Evolutionary conservation across 306 rosid genomes (phyloP).

Genomic region (Cicer pinnatifidum): DNA sequence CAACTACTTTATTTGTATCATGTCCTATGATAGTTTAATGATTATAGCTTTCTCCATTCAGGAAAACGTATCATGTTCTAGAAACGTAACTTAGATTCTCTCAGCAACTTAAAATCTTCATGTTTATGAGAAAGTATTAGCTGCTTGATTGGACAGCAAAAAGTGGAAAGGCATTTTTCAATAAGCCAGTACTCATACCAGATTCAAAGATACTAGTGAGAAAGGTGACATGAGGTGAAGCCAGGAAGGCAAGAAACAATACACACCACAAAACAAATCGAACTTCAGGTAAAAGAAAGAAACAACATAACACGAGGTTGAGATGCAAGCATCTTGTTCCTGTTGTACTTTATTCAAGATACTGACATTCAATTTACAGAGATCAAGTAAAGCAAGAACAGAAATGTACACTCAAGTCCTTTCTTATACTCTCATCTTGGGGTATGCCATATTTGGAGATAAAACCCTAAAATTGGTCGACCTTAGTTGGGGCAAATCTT

Average conservation of each 20-base stretch:
- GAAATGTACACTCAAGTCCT: constrained; percentile 5
- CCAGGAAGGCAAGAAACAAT: not conserved
- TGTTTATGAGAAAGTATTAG: not conserved
- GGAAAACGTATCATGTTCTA: not conserved
- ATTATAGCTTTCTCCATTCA: not conserved
- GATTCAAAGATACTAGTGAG: not conserved
- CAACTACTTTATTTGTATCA: not conserved
- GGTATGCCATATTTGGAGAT: constrained; percentile 16
- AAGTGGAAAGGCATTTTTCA: not conserved
- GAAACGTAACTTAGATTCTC: not conserved
- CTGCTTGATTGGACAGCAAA: not conserved
- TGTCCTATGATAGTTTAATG: not conserved
- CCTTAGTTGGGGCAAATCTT: constrained; percentile 18
- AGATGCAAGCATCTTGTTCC: constrained; percentile 1
- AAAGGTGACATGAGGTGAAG: not conserved
- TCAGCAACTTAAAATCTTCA: not conserved
- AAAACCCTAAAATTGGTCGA: constrained; percentile 19
- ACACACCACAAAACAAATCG: too few species aligned
- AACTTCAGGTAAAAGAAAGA: too few species aligned
- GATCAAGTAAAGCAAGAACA: not conserved
- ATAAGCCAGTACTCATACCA: not conserved
- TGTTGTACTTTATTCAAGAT: constrained; percentile 15
- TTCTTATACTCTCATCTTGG: constrained; percentile 21
- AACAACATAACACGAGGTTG: not conserved
- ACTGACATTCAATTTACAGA: constrained; percentile 16